Evolutionary conservation across 805 yeast genomes (phyloP), one percentile per base, ranked within the genome.

Genomic region (Sugiyamaella chiloensis): DNA sequence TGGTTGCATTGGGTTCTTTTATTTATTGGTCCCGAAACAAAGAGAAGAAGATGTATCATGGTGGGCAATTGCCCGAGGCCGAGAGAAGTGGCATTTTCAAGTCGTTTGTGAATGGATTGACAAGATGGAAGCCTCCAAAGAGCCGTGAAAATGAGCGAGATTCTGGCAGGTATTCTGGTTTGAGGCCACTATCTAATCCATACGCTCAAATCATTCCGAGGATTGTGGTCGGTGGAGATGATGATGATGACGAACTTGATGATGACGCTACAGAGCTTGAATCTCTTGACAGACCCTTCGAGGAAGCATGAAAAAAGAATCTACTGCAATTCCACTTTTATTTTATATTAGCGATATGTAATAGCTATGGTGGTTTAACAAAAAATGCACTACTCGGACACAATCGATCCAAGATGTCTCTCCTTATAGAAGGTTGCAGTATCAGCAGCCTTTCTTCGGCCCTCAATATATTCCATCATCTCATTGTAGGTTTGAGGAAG

Each of bases 401-500:
- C 58, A 31, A 52, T 27, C 26, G 32, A 40, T n/a, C 50, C 51
- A 52, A 59, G 29, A 55, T 69, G 73, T 48, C 75, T 54, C 53
- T 73, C 78, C 45, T 66, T 67, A 12, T 74, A 87, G 62, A 79
- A 85, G 42, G 73, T 70, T 24, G 93, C 90, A 17, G 95, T 87
- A 43, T 83, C 95, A 48, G 74, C 74, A 3, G 96, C 95, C 66
- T 95, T 81, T 71, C 97, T 83, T 68, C 95, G 80, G 23, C 95
- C 97, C 60, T 85, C 90, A 14, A 90, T 76, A 62, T 85, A 90
- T 56, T 81, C 85, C 81, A 90, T 88, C 95, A 89, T 90, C 66
- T 90, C 97, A 23, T 82, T 77, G 62, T 90, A 90, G 0, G 95
- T 80, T 63, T 85, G 85, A 3, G 97, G 97, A 43, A 90, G 72